Evolutionary conservation across 495 filamentous ascomycete genomes (phyloP).

Genomic region (Diplogelasinospora grovesii): DNA sequence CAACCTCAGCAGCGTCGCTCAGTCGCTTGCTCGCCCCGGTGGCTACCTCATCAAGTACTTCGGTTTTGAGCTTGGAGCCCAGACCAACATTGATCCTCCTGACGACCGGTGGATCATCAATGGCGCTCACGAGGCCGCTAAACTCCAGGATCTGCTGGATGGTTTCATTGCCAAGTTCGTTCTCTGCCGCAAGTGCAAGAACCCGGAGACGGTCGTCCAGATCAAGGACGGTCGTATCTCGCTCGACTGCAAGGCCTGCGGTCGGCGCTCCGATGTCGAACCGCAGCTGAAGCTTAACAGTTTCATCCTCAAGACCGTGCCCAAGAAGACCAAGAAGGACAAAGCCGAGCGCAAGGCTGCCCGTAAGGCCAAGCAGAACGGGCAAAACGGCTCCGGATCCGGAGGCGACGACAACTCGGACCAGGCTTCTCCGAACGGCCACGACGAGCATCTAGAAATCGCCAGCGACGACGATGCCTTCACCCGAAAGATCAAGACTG

Average conservation of each 20-base stretch:
- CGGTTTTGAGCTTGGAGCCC: constrained; percentile 95
- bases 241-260: constrained; percentile 98
- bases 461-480: constrained; percentile 89
- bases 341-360: constrained; percentile 86
- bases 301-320: constrained; percentile 93
- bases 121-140: constrained; percentile 88
- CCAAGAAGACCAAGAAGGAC: constrained; percentile 89
- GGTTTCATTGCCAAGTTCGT: constrained; percentile 98
- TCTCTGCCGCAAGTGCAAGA: constrained; percentile 99
- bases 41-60: constrained; percentile 99
- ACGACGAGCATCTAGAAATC: constrained; percentile 57
- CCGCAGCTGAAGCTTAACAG: constrained; percentile 90
- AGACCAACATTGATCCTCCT: constrained; percentile 93
- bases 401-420: constrained; percentile 65
- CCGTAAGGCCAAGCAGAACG: constrained; percentile 76
- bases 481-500: constrained; percentile 79
- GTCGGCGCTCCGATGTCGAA: constrained; percentile 84
- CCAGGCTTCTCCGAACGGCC: constrained; percentile 61
- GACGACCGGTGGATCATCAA: constrained; percentile 99
- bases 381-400: constrained; percentile 60
- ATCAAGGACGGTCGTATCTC: constrained; percentile 87
- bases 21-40: constrained; percentile 85
- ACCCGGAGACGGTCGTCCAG: constrained; percentile 91
- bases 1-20: constrained; percentile 92
- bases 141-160: constrained; percentile 97